A percentile compares a stretch with the other conserved stretches of the same genome.
Evolutionary conservation across 805 yeast genomes (phyloP).

Genomic region (Hanseniaspora clermontiae): DNA sequence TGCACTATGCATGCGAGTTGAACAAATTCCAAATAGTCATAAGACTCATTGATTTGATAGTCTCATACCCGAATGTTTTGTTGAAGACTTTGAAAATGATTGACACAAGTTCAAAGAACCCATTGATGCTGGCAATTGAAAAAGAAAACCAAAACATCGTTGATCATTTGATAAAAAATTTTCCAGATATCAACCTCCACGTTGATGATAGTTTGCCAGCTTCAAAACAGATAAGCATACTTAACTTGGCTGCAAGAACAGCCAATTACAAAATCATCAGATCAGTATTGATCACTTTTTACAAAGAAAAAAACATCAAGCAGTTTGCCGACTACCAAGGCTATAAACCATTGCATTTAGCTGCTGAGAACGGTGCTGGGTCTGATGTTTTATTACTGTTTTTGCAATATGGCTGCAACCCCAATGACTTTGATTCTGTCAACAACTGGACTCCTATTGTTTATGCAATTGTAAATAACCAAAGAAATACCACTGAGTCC

Average conservation of each 20-base stretch:
- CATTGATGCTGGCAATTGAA: conserved; percentile 66
- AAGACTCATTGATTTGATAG: conserved; percentile 1
- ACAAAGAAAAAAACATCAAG: conserved; percentile 13
- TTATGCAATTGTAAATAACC: conserved; percentile 81
- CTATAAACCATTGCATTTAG: conserved; percentile 73
- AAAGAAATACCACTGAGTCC: conserved; percentile 52
- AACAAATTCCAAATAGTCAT: conserved; percentile 36
- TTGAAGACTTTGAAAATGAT: conserved; percentile 29
- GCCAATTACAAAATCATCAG: conserved; percentile 65
- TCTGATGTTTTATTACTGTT: conserved; percentile 53
- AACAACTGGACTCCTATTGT: conserved; percentile 91
- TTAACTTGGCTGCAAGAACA: conserved; percentile 77
- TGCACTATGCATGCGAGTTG: conserved; percentile 71
- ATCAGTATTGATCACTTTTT: conserved; percentile 37
- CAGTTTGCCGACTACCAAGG: conserved; percentile 67
- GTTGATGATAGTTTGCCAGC: conserved; percentile 44
- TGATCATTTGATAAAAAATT: conserved; percentile 33
- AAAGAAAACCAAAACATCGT: conserved; percentile 48
- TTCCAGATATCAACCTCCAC: conserved; percentile 35
- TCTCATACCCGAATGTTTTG: neutral
- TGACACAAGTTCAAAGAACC: conserved; percentile 70
- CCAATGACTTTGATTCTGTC: conserved; percentile 68
- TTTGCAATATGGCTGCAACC: conserved; percentile 57
- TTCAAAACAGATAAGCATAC: conserved; percentile 33
- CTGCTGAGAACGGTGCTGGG: conserved; percentile 68